Percentiles rank a stretch among this genome's conserved stretches.
These are phyloP conservation scores for Cytospora mali DNA, from an alignment of 2,329 filamentous ascomycete genomes.

Conservation along the genomic window DNA sequence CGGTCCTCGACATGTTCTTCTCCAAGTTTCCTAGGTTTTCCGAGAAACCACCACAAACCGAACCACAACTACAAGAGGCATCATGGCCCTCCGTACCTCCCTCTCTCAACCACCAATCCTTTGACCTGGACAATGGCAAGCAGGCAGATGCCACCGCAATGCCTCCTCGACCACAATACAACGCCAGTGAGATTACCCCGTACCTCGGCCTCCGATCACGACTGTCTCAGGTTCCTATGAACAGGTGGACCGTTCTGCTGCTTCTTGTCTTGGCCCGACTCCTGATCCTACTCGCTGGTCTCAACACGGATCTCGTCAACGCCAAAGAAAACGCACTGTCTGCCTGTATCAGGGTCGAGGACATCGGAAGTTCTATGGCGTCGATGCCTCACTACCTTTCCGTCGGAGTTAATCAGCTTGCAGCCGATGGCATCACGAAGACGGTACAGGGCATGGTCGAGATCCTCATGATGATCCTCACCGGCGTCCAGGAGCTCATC, in stretches of 20 bases:
- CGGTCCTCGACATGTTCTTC: slow-evolving; percentile 4
- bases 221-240: slow-evolving; percentile 95
- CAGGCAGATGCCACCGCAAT: slow-evolving; percentile 47
- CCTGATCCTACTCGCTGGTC: slow-evolving; percentile 71
- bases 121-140: slow-evolving; percentile 42
- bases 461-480: slow-evolving; percentile 77
- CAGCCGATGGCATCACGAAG: slow-evolving; percentile 77
- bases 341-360: slow-evolving; percentile 90
- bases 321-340: slow-evolving; percentile 82
- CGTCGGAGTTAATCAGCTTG: slow-evolving; percentile 82
- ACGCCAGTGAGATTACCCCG: slow-evolving; percentile 69
- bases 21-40: not conserved
- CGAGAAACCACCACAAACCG: not conserved
- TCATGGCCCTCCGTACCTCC: slow-evolving; percentile 9
- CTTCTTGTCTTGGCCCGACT: slow-evolving; percentile 82
- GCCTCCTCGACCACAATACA: slow-evolving; percentile 48
- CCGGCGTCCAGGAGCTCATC: slow-evolving; percentile 82
- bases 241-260: slow-evolving; percentile 92
- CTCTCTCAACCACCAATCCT: slow-evolving; percentile 30
- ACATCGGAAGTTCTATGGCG: slow-evolving; percentile 90
- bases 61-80: not conserved
- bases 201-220: slow-evolving; percentile 89
- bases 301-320: slow-evolving; percentile 73
- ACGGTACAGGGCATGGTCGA: slow-evolving; percentile 79
- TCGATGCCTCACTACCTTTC: slow-evolving; percentile 98